A percentile compares a stretch with the other conserved stretches of the same genome.
Conservation (phyloP, 1,284 basidiomycete species). For the Puccinia coronata region DNA sequence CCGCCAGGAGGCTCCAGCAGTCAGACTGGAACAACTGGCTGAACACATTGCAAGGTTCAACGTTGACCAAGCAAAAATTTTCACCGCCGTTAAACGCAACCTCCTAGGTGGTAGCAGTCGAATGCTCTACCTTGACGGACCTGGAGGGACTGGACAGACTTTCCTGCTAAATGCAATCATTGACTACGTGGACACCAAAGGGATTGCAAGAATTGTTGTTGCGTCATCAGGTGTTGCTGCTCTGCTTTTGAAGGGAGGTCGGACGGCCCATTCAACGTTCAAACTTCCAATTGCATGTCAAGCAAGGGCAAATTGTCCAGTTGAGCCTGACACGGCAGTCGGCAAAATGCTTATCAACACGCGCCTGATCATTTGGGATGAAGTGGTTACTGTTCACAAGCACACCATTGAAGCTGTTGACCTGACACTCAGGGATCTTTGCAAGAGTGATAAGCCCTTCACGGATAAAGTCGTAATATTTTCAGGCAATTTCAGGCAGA, state of each 20-base stretch:
- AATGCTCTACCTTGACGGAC: not conserved
- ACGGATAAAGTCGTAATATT: not conserved
- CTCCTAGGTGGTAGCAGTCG: not conserved
- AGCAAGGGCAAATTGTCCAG: not conserved
- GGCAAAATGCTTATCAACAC: not conserved
- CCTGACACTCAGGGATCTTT: not conserved
- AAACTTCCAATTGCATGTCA: not conserved
- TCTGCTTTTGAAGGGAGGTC: not conserved
- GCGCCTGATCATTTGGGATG: not conserved
- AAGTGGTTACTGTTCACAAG: not conserved
- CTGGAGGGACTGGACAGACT: not conserved
- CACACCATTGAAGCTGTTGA: not conserved
- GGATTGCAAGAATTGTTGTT: not conserved
- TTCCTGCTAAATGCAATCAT: constrained; percentile 1
- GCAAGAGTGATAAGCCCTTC: not conserved
- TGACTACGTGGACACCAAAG: not conserved
- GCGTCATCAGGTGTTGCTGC: not conserved
- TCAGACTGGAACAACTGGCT: too few relatives aligned
- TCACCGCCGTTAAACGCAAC: not conserved
- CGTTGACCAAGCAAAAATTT: not conserved
- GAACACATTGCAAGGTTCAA: too few relatives aligned
- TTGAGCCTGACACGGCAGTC: not conserved
- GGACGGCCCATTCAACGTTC: too few relatives aligned
- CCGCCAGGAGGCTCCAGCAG: too few relatives aligned
- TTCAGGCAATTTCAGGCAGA: constrained; percentile 18